phyloP scores from a whole-genome alignment of 78 protist species.

The Dictyostelium capitatum region DNA sequence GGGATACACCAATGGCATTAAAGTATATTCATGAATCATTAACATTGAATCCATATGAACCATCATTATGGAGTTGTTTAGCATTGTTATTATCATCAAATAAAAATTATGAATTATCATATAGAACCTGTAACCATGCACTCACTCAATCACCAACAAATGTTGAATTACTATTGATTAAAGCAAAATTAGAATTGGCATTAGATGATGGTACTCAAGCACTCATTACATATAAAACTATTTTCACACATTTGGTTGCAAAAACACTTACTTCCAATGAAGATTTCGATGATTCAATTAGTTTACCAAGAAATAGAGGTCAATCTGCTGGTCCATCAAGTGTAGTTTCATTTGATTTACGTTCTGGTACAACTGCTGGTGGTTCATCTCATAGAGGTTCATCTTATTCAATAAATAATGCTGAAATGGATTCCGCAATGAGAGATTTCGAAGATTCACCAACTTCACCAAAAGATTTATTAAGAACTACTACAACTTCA shows the following conservation, averaged over 20 bases:
- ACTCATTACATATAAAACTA: constrained; percentile 42
- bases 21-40: constrained; percentile 63
- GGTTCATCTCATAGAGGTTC: constrained; percentile 11
- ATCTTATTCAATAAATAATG: not conserved
- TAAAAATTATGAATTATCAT: constrained; percentile 63
- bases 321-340: constrained; percentile 28
- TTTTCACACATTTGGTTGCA: constrained; percentile 15
- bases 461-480: not conserved
- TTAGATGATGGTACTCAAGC: constrained; percentile 76
- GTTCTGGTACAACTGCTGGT: constrained; percentile 44
- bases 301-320: constrained; percentile 29
- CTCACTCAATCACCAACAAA: constrained; percentile 57
- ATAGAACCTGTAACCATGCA: constrained; percentile 66
- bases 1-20: constrained; percentile 58
- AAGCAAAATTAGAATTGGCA: constrained; percentile 70
- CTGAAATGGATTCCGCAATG: constrained; percentile 28
- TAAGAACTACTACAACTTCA: constrained; percentile 5
- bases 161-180: constrained; percentile 57
- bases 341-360: constrained; percentile 64
- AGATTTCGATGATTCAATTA: constrained; percentile 51
- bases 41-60: constrained; percentile 40
- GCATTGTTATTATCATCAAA: constrained; percentile 50
- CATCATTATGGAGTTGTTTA: constrained; percentile 53
- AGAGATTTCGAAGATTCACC: constrained; percentile 23
- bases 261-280: constrained; percentile 46